phyloP scores from a whole-genome alignment of 2,329 filamentous ascomycete genomes.

The Aspergillus amoenus region DNA sequence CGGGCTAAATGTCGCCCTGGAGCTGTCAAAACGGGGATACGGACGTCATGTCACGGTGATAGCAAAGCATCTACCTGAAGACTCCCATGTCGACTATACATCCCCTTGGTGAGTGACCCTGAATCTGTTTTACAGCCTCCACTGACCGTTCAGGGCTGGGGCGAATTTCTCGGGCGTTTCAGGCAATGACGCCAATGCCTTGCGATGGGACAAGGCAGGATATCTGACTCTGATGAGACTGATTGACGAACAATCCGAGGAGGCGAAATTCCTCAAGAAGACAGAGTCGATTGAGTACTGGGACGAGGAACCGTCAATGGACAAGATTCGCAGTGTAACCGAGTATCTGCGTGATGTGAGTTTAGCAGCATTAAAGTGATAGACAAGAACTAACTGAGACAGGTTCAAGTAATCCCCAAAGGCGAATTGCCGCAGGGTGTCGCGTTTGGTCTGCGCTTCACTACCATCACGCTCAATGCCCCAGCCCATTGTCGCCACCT shows the following conservation, averaged over 20 bases:
- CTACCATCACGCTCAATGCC: conserved; percentile 39
- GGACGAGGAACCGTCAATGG: conserved; percentile 39
- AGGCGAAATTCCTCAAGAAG: conserved; percentile 37
- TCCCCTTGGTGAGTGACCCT: conserved; percentile 45
- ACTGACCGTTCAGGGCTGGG: conserved; percentile 34
- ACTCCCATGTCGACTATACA: conserved; percentile 41
- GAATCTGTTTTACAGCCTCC: too few relatives aligned
- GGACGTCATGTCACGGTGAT: conserved; percentile 32
- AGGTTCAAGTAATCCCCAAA: neutral
- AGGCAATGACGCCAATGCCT: conserved; percentile 41
- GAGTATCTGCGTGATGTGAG: conserved; percentile 37
- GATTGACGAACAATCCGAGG: conserved; percentile 32
- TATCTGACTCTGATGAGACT: conserved; percentile 36
- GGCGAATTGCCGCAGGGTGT: conserved; percentile 21
- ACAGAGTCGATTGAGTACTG: conserved; percentile 44
- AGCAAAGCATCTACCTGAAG: conserved; percentile 44
- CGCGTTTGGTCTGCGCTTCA: conserved; percentile 38
- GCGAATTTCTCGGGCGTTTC: conserved; percentile 50
- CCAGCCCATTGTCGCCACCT: conserved; percentile 40
- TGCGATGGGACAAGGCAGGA: conserved; percentile 44
- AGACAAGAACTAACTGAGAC: neutral
- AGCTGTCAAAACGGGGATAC: conserved; percentile 9
- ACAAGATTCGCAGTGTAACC: conserved; percentile 44
- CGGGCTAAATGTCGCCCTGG: conserved; percentile 12
- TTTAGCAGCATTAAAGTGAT: neutral